Conservation (phyloP, 2,329 filamentous ascomycete genomes). For the Penicillium sp. region DNA sequence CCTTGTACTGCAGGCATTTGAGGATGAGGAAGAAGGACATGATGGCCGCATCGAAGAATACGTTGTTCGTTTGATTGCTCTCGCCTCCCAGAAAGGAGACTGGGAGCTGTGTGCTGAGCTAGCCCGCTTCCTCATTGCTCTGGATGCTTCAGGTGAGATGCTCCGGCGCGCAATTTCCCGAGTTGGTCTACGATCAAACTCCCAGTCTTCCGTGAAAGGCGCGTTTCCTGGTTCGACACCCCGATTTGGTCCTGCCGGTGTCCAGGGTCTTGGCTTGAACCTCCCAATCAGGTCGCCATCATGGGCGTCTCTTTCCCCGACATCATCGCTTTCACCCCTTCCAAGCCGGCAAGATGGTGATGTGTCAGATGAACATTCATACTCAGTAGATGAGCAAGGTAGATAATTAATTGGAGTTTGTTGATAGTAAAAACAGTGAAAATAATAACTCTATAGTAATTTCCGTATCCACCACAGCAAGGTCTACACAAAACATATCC, state of each 20-base stretch:
- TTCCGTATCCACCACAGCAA: too few species aligned
- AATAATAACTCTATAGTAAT: not conserved
- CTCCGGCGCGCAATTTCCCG: conserved; percentile 52
- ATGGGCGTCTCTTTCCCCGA: conserved; percentile 33
- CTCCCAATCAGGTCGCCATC: conserved; percentile 32
- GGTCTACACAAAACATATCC: not conserved
- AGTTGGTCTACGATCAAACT: conserved; percentile 32
- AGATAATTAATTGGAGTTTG: conserved; percentile 7
- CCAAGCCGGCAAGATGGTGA: conserved; percentile 14
- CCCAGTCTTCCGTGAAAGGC: conserved; percentile 16
- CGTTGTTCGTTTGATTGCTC: conserved; percentile 73
- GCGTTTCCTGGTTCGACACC: conserved; percentile 11
- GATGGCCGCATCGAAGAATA: conserved; percentile 54
- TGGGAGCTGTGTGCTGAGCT: conserved; percentile 97
- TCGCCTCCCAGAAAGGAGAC: conserved; percentile 79
- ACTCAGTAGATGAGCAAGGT: conserved; percentile 12
- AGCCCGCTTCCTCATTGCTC: conserved; percentile 87
- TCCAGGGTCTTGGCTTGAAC: conserved; percentile 38
- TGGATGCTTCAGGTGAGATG: conserved; percentile 82
- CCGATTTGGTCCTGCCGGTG: conserved; percentile 25
- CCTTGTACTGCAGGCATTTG: conserved; percentile 83
- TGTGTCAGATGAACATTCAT: conserved; percentile 14
- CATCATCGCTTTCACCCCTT: conserved; percentile 27
- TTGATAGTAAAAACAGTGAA: not conserved
- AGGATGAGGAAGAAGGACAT: conserved; percentile 49